Evolutionary conservation across 805 yeast species (phyloP).

Genomic region (Kodamaea sagamina): DNA sequence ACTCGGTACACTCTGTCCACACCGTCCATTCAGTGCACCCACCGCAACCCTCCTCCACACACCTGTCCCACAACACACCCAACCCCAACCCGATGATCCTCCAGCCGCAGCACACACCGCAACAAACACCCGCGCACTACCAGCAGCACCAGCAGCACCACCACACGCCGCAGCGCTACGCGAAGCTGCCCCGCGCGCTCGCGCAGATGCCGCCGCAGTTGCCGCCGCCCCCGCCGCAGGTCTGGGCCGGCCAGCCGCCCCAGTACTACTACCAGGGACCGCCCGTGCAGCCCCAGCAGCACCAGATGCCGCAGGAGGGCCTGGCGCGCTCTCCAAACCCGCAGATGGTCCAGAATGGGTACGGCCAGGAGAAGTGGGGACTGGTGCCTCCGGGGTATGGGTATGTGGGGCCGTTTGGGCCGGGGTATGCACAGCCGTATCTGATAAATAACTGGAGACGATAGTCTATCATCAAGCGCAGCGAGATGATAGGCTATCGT

Average conservation of each 20-base stretch:
- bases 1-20: too few species aligned
- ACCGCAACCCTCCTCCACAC: too few species aligned
- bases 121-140: constrained; percentile 6
- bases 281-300: constrained; percentile 10
- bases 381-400: constrained; percentile 36
- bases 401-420: constrained; percentile 19
- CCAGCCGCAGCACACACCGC: constrained; percentile 15
- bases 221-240: constrained; percentile 30
- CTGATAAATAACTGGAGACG: constrained; percentile 31
- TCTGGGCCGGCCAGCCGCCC: constrained; percentile 26
- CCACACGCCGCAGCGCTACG: constrained; percentile 1
- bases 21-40: too few species aligned
- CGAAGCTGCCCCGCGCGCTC: constrained; percentile 2
- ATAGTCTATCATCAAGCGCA: too few species aligned
- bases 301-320: constrained; percentile 8
- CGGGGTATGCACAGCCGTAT: constrained; percentile 14
- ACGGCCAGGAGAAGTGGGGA: constrained; percentile 12
- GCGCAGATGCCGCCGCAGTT: constrained; percentile 22
- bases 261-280: constrained; percentile 25
- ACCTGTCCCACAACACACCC: constrained; percentile 9
- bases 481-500: too few species aligned
- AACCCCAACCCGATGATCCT: constrained; percentile 12
- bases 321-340: constrained; percentile 26
- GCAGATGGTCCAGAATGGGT: constrained; percentile 22
- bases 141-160: constrained; percentile 21